Base-by-base conservation (phyloP, 768 basidiomycete genomes). In the Suillus subluteus region DNA sequence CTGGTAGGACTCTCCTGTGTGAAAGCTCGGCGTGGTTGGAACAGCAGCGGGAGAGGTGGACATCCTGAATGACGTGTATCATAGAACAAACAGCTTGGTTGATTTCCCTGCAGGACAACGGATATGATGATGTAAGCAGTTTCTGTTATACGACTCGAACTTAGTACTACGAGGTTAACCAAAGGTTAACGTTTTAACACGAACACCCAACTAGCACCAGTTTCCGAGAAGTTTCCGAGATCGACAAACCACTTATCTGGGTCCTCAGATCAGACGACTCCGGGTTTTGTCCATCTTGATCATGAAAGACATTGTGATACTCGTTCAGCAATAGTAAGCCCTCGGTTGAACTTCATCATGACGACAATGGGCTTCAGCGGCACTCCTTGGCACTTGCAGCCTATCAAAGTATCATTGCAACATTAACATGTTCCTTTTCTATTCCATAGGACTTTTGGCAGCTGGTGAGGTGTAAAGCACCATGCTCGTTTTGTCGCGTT, bases 1-100 rank as follows among this genome's bases (percentile, higher is more conserved):
- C 50, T 79, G 75, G 80, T 87, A 89, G 35, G 84, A 82, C 73
- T 90, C 89, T 7, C 72, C 68, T 21, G 75, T 63, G 56, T 75
- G 76, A 50, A 76, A 64, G 55, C 72, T 76, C 23, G 71, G 71
- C 0, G 76, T 77, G 68, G 73, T 76, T 35, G 75, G 76, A 50
- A 71, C 74, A 11, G 75, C 62, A 7, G 75, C 62, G 6, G 75
- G 74, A 9, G 74, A 66, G 5, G 74, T 66, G 50, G 76, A 75
- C 74, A 77, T 76, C 37, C 37, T 37, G 37, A 37, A 37, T 37
- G 37, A 32, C 32, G 32, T 5, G 32, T 32, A 5, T 5, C 35
- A 35, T 35, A 5, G 6, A 35, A 35, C 6, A 35, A 35, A 35
- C 35, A 6, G 35, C 35, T 35, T 35, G 35, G 35, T 35, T 6